Conservation (phyloP, 208 protist genomes). For the Trypanosoma melophagium region DNA sequence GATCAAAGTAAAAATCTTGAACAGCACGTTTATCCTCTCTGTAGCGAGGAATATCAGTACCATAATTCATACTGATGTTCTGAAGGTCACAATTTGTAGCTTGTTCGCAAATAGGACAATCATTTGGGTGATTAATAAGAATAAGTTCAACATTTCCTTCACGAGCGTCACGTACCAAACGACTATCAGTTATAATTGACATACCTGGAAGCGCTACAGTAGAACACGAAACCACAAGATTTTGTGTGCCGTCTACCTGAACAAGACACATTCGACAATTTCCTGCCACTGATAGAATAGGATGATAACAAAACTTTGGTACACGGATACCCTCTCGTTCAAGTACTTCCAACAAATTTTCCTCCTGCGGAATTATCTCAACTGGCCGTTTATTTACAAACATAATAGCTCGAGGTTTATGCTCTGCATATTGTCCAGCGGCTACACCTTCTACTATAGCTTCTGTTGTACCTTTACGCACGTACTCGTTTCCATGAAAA, state of each 20-base stretch:
- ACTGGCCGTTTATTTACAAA: slow-evolving; percentile 91
- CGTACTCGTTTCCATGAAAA: slow-evolving; percentile 60
- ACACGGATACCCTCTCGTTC: slow-evolving; percentile 89
- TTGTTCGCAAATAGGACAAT: slow-evolving; percentile 97
- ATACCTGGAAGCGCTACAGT: slow-evolving; percentile 95
- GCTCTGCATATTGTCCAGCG: slow-evolving; percentile 81
- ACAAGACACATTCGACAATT: slow-evolving; percentile 99
- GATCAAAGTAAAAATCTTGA: slow-evolving; percentile 96
- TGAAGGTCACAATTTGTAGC: slow-evolving; percentile 97
- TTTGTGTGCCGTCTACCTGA: slow-evolving; percentile 94
- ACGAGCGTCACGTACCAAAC: slow-evolving; percentile 92
- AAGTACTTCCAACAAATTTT: slow-evolving; percentile 90
- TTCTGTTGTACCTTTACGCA: slow-evolving; percentile 42
- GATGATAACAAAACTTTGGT: slow-evolving; percentile 93
- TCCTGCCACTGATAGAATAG: slow-evolving; percentile 93
- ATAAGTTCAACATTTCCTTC: slow-evolving; percentile 97
- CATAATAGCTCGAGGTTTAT: slow-evolving; percentile 89
- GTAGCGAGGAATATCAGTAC: slow-evolving; percentile 85
- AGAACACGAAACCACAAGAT: slow-evolving; percentile 95
- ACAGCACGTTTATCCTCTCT: slow-evolving; percentile 90
- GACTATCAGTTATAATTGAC: slow-evolving; percentile 95
- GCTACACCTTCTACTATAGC: slow-evolving; percentile 67
- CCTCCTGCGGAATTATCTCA: slow-evolving; percentile 90
- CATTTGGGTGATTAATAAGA: slow-evolving; percentile 96
- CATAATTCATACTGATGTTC: slow-evolving; percentile 93